Base-by-base conservation (phyloP, 1,284 basidiomycete species). In the Sanghuangporus baumii region DNA sequence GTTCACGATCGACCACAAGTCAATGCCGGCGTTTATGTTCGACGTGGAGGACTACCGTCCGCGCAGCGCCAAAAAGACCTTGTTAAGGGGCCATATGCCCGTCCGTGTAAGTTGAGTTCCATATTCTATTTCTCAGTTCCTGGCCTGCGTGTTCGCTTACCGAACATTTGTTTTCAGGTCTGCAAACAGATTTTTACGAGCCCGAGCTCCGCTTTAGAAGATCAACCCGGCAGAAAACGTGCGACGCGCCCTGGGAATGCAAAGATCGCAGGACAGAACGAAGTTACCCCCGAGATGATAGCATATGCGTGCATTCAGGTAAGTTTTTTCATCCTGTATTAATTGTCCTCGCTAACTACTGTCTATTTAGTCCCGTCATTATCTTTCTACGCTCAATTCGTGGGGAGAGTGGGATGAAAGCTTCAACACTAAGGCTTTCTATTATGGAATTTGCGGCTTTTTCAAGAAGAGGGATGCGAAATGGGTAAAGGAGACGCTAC, bases 231-330 rank as follows among this genome's bases (percentile, higher is more conserved):
- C 14, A 23, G 26, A 31, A 18, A 14, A 55, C 16, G 47, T 2
- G 6, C 52, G 9, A 55, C 26, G 18, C 3, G 36, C 8, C 14
- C 52, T 8, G 9, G 20, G 12, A 57, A 57, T 20, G 11, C 55
- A 1, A 16, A 7, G 11, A 57, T 57, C n/a, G 3, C 34, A 16
- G 55, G 55, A 14, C 20, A 16, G 55, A 41, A 26, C 6, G 7
- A 60, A 47, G 48, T 60, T 36, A 60, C 58, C 3, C 58, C 58
- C 11, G 47, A n/a, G 34, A 52, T 40, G 46, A 52, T 60, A 18
- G 58, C 58, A 31, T 60, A 60, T 20, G 26, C 58, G 1, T 31
- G 23, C 14, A 12, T 50, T 7, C 58, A 60, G 36, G 58, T 52
- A 52, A 50, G 26, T 37, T 20, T 3, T 52, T 9, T 23, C 46